Conservation (phyloP, 805 yeast species). For the Cyberlindnera suaveolens region DNA sequence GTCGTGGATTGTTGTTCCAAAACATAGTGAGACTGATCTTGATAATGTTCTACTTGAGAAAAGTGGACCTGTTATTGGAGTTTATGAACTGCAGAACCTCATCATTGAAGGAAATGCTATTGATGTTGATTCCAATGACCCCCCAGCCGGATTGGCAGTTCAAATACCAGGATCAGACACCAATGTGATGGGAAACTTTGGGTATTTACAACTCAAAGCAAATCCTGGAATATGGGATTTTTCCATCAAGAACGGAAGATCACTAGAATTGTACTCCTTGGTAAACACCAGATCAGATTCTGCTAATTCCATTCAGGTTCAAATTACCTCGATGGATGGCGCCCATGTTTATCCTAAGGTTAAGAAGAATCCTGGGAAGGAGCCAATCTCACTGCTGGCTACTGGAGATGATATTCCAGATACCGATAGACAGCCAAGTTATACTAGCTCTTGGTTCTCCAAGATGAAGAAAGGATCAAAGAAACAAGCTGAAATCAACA, state of each 20-base stretch:
- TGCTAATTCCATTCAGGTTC: slow-evolving; percentile 21
- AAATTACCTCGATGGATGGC: slow-evolving; percentile 41
- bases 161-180: slow-evolving; percentile 42
- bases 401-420: slow-evolving; percentile 12
- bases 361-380: slow-evolving; percentile 34
- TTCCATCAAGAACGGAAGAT: slow-evolving; percentile 35
- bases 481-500: slow-evolving; percentile 59
- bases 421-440: slow-evolving; percentile 8
- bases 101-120: slow-evolving; percentile 68
- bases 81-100: slow-evolving; percentile 46
- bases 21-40: slow-evolving; percentile 49
- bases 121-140: slow-evolving; percentile 28
- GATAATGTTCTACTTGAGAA: slow-evolving; percentile 50
- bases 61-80: slow-evolving; percentile 32
- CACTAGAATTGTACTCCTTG: slow-evolving; percentile 36
- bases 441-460: slow-evolving; percentile 11
- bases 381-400: slow-evolving; percentile 16
- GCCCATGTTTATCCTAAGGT: slow-evolving; percentile 39
- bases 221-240: slow-evolving; percentile 67
- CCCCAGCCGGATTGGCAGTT: slow-evolving; percentile 19
- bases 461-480: slow-evolving; percentile 3
- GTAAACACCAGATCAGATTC: slow-evolving; percentile 26
- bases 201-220: slow-evolving; percentile 75
- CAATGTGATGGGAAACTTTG: slow-evolving; percentile 69
- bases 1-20: slow-evolving; percentile 60